A percentile compares a stretch with the other conserved stretches of the same genome.
These are phyloP conservation scores for Microdochium paspali DNA, from an alignment of 2,329 filamentous ascomycete genomes.

Conservation along the genomic window DNA sequence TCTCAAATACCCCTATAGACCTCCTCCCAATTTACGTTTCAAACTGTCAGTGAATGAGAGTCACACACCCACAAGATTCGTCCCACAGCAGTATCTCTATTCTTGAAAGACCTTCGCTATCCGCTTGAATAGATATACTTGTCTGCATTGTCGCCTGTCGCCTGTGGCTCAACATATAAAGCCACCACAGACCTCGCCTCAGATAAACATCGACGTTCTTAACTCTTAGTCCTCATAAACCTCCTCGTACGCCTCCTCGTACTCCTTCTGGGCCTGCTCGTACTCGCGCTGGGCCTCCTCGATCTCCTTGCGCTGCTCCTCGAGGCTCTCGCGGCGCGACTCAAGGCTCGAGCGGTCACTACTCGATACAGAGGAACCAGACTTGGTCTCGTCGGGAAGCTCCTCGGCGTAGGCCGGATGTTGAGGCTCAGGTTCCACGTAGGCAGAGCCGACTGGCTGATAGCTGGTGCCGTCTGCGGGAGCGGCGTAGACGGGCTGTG, in stretches of 20 bases:
- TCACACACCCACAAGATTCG: too few species aligned
- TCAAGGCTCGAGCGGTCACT: slow-evolving; percentile 3
- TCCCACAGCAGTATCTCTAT: too few species aligned
- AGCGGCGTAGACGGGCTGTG: slow-evolving; percentile 7
- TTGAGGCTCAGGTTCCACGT: neutral
- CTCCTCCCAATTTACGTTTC: too few species aligned
- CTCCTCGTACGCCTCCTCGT: slow-evolving; percentile 37
- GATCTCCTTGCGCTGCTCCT: slow-evolving; percentile 23
- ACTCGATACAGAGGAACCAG: slow-evolving; percentile 4
- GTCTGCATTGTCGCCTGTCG: too few species aligned
- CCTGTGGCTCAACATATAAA: too few species aligned
- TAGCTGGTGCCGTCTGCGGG: slow-evolving; percentile 1
- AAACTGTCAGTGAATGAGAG: too few species aligned
- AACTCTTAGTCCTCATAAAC: slow-evolving; percentile 18
- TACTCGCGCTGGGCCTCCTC: slow-evolving; percentile 40
- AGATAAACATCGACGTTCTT: too few species aligned
- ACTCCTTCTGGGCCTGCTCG: slow-evolving; percentile 38
- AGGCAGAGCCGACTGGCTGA: slow-evolving; percentile 1
- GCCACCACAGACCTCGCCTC: too few species aligned
- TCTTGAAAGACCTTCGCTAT: too few species aligned
- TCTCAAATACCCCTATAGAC: too few species aligned
- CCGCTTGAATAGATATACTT: too few species aligned
- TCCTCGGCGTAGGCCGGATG: slow-evolving; percentile 1
- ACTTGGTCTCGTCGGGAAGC: slow-evolving; percentile 3
- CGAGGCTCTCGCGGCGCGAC: slow-evolving; percentile 4